Percentiles rank a stretch among this genome's conserved stretches.
These are phyloP conservation scores for Teunomyces kruisii DNA, from an alignment of 805 yeast genomes.

Conservation along the genomic window DNA sequence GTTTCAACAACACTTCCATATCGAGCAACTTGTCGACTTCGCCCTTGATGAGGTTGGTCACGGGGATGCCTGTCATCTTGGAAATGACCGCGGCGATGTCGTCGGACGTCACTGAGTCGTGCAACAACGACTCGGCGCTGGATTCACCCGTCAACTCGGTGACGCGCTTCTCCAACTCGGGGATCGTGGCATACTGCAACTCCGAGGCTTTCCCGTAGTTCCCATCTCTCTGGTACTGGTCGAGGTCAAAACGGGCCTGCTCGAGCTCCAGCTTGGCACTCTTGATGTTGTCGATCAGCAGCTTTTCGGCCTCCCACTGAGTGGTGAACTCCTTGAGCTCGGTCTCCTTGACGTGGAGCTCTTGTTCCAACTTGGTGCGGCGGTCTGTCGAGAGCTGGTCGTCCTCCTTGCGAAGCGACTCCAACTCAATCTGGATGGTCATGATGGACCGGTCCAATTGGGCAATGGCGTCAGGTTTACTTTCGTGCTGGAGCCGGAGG, in stretches of 20 bases:
- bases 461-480: slow-evolving; percentile 93
- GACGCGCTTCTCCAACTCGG: slow-evolving; percentile 67
- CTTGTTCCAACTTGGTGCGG: slow-evolving; percentile 67
- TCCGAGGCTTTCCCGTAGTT: slow-evolving; percentile 88
- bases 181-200: slow-evolving; percentile 83
- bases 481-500: slow-evolving; percentile 89
- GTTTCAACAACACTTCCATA: slow-evolving; percentile 79
- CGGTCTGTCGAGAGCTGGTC: slow-evolving; percentile 82
- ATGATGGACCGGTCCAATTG: slow-evolving; percentile 83
- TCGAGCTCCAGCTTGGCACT: slow-evolving; percentile 80
- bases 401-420: slow-evolving; percentile 88
- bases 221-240: slow-evolving; percentile 78
- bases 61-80: slow-evolving; percentile 95
- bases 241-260: slow-evolving; percentile 78
- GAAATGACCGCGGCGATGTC: slow-evolving; percentile 92
- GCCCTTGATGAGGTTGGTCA: slow-evolving; percentile 85
- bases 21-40: slow-evolving; percentile 86
- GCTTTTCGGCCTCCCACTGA: slow-evolving; percentile 84
- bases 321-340: slow-evolving; percentile 73
- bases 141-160: slow-evolving; percentile 36
- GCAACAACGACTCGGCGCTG: slow-evolving; percentile 51
- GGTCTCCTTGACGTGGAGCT: slow-evolving; percentile 57
- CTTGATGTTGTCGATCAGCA: slow-evolving; percentile 74
- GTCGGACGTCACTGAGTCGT: slow-evolving; percentile 91
- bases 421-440: slow-evolving; percentile 94